A percentile compares a stretch with the other conserved stretches of the same genome.
These are phyloP conservation scores for Aspergillus latus DNA, from an alignment of 2,329 filamentous ascomycete species.

Conservation along the genomic window DNA sequence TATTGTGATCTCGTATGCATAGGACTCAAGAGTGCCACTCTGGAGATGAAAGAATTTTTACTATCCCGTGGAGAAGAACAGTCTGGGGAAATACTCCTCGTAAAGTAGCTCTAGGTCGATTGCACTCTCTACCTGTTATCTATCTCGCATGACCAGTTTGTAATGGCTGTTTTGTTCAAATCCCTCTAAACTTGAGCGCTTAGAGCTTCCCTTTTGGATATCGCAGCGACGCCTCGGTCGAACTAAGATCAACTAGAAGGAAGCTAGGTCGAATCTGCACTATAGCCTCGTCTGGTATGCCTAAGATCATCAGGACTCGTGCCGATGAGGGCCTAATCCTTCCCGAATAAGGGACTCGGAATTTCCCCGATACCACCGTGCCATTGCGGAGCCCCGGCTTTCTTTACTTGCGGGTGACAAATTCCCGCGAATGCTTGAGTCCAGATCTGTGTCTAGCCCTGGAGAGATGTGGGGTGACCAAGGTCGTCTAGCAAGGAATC, in stretches of 20 bases:
- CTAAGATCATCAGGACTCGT: background rate
- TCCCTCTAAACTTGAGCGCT: background rate
- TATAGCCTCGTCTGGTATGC: background rate
- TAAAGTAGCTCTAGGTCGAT: background rate
- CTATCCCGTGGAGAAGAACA: background rate
- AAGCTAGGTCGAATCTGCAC: background rate
- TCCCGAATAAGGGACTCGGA: background rate
- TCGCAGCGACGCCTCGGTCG: background rate
- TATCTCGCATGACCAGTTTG: background rate
- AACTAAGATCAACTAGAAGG: background rate
- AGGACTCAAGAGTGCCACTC: background rate
- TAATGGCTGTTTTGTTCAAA: background rate
- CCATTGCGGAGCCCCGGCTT: constrained; percentile 1
- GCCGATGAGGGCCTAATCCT: background rate
- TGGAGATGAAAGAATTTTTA: background rate
- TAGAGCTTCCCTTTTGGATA: background rate
- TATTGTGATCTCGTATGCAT: background rate
- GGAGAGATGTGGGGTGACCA: background rate
- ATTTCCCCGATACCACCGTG: constrained; percentile 1
- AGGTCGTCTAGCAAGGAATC: background rate
- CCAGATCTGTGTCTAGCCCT: background rate
- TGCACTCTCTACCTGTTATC: background rate
- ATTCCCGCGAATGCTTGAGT: background rate
- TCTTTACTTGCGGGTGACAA: background rate
- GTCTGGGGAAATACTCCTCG: background rate